Percentiles rank a stretch among this genome's conserved stretches.
These are phyloP conservation scores for Quercus tomentella DNA, from an alignment of 331 rosid genomes.

Conservation along the genomic window DNA sequence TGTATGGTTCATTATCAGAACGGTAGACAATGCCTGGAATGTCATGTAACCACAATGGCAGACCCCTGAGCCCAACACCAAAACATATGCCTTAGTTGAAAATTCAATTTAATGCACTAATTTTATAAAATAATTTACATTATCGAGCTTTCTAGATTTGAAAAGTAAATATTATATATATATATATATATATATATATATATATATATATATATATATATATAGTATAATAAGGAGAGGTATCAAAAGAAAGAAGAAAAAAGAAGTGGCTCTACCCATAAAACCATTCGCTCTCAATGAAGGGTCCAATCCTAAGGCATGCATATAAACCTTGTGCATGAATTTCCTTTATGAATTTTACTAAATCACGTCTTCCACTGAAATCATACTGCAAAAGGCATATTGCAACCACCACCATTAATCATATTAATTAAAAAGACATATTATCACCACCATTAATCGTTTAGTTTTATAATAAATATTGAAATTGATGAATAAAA, in stretches of 20 bases:
- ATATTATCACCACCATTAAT: background rate
- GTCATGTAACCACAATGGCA: constrained; percentile 81
- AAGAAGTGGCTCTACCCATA: constrained; percentile 46
- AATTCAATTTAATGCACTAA: too few species aligned
- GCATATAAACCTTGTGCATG: constrained; percentile 76
- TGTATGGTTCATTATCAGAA: constrained; percentile 69
- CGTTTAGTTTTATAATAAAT: too few species aligned
- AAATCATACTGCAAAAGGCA: constrained; percentile 52
- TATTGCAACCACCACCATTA: background rate
- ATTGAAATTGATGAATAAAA: too few species aligned
- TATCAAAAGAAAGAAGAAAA: background rate
- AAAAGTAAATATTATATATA: too few species aligned
- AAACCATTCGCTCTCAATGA: constrained; percentile 77
- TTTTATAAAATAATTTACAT: background rate
- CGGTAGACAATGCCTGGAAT: constrained; percentile 70
- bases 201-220: too few species aligned
- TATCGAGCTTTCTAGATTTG: too few species aligned
- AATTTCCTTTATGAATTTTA: constrained; percentile 62
- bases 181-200: too few species aligned
- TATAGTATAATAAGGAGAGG: too few species aligned
- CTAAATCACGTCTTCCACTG: constrained; percentile 61
- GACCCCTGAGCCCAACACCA: constrained; percentile 49
- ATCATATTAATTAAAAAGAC: background rate
- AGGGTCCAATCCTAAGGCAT: constrained; percentile 87
- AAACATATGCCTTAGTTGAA: too few species aligned